Evolutionary conservation across 176 grass and related monocot species (phyloP).

Genomic region (Musa schizocarpa): DNA sequence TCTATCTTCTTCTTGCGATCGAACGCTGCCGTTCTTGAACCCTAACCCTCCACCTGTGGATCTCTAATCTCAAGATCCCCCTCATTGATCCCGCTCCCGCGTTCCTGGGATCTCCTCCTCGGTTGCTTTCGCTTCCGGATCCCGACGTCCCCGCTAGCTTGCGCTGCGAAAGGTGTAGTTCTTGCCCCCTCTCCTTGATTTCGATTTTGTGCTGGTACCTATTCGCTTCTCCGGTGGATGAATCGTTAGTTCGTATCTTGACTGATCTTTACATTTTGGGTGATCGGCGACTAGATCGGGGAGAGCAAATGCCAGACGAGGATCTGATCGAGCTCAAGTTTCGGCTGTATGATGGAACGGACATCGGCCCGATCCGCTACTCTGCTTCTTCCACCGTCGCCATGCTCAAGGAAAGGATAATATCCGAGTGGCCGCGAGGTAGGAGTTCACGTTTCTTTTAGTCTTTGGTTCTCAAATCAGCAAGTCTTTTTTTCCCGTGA

Average conservation of each 20-base stretch:
- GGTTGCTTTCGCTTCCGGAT: neutral
- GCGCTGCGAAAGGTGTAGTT: neutral
- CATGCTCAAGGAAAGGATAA: slow-evolving; percentile 59
- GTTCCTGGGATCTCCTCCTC: neutral
- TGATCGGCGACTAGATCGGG: neutral
- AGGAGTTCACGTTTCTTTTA: slow-evolving; percentile 3
- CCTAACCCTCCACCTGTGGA: neutral
- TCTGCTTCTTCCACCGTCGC: slow-evolving; percentile 46
- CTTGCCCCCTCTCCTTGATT: neutral
- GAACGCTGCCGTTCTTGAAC: neutral
- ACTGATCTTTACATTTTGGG: neutral
- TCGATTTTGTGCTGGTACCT: neutral
- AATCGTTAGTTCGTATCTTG: neutral
- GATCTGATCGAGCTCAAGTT: slow-evolving; percentile 61
- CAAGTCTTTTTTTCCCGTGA: neutral
- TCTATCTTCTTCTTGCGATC: neutral
- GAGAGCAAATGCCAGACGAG: slow-evolving; percentile 9
- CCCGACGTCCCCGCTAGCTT: neutral
- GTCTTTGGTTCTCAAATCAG: neutral
- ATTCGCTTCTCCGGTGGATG: neutral
- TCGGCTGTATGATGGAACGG: slow-evolving; percentile 57
- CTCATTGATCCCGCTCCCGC: neutral
- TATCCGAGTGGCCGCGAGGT: slow-evolving; percentile 74
- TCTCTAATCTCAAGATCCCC: neutral
- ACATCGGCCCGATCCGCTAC: slow-evolving; percentile 61